Evolutionary conservation across 2,329 filamentous ascomycete genomes (phyloP).

Genomic region (Geosmithia flava): DNA sequence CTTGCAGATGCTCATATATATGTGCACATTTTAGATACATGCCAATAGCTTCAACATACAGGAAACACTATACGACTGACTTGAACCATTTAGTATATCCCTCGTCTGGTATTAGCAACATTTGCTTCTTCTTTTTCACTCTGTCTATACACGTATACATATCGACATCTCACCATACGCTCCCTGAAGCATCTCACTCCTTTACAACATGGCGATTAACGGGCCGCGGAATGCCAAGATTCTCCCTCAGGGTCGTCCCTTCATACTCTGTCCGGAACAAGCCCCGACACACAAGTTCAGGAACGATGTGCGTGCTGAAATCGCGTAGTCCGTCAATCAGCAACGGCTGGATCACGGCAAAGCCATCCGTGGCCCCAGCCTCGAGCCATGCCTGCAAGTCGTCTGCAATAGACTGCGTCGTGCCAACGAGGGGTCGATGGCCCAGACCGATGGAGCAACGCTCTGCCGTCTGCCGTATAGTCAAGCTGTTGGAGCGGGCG

Average conservation of each 20-base stretch:
- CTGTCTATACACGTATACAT: not conserved
- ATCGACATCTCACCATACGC: not conserved
- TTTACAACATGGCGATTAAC: not conserved
- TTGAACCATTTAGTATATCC: too few species aligned
- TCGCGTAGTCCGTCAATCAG: constrained; percentile 37
- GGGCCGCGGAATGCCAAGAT: not conserved
- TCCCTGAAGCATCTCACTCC: not conserved
- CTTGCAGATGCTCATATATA: too few species aligned
- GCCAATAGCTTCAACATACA: too few species aligned
- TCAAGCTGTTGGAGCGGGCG: constrained; percentile 29
- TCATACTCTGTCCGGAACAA: not conserved
- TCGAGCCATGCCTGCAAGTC: constrained; percentile 32
- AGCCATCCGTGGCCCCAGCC: constrained; percentile 35
- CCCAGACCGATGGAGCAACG: constrained; percentile 34
- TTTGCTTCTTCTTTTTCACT: not conserved
- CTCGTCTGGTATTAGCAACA: too few species aligned
- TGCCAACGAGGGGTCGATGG: constrained; percentile 29
- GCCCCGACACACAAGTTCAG: constrained; percentile 21
- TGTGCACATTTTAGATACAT: too few species aligned
- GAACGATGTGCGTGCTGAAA: constrained; percentile 30
- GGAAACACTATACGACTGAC: too few species aligned
- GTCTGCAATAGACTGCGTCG: constrained; percentile 33
- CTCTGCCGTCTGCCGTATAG: constrained; percentile 36
- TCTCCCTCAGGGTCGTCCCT: not conserved
- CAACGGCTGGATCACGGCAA: constrained; percentile 36